Conservation (phyloP, 1,284 basidiomycete genomes). For the Trichosporon inkin region DNA sequence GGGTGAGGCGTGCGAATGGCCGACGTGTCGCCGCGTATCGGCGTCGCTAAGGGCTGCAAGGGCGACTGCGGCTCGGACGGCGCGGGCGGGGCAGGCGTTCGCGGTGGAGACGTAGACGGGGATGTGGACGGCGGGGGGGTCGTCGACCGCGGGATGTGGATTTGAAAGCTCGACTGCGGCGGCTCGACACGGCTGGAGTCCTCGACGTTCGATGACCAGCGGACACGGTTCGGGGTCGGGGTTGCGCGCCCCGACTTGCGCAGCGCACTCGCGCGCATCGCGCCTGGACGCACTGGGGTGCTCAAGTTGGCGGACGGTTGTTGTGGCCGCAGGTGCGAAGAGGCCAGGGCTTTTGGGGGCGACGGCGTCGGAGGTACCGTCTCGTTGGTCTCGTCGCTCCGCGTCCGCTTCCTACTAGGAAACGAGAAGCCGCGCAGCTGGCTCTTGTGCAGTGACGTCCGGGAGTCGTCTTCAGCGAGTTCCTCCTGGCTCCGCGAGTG, state of each 20-base stretch:
- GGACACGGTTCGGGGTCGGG: not conserved
- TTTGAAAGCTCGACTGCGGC: not conserved
- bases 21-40: not conserved
- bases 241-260: not conserved
- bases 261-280: constrained; percentile 1
- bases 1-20: not conserved
- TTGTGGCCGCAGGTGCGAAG: not conserved
- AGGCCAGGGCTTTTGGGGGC: not conserved
- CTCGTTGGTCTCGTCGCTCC: not conserved
- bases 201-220: constrained; percentile 11
- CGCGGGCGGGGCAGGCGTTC: not conserved
- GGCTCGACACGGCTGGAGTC: not conserved
- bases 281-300: not conserved
- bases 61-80: not conserved
- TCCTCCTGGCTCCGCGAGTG: not conserved
- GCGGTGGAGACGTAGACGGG: not conserved
- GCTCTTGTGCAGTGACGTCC: not conserved
- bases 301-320: not conserved
- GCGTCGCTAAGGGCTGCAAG: not conserved
- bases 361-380: not conserved
- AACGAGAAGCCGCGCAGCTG: not conserved
- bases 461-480: not conserved
- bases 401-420: not conserved
- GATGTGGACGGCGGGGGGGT: not conserved
- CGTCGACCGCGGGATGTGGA: not conserved